Base-by-base conservation (phyloP, 331 rosid species). In the Pyrus hybrid region DNA sequence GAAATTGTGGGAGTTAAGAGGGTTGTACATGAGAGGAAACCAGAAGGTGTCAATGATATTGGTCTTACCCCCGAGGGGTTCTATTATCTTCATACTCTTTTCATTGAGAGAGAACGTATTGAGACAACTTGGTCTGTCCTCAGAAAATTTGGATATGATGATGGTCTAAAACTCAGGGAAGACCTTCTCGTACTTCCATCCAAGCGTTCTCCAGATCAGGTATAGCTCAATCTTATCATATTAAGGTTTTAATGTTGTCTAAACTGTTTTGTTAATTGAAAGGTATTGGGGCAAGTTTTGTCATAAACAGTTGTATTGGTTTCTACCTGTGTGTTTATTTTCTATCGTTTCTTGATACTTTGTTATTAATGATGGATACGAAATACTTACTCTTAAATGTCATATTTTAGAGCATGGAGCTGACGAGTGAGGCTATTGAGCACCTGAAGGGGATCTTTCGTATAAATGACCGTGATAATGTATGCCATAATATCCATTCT, bases 101-200 rank as follows among this genome's bases (percentile, higher is more conserved):
- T 94, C 85, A 80, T 94, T 72, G 91, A 85, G 68, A 89, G 83
- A 82, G 93, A 92, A 75, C 89, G 82, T 75, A 85, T 89, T 41
- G 99, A 94, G 87, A 85, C 96, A 79, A 79, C 92, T 56, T 94
- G 99, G 99, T 87, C 96, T 29, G 96, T 94, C 66, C 82, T 94
- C 61, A 86, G 99, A 80, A 84, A 85, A 86, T 94, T 85, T 73
- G 99, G 99, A 72, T 94, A 94, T 75, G 84, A 88, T 63, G 83
- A 90, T 85, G 86, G 86, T 80, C 84, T 94, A 72, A 90, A 90
- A 84, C 91, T 94, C 75, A 85, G 70, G 79, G 92, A 83, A 37
- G 91, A 94, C 79, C 79, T 84, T 81, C 87, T 89, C 74, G 90
- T 92, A 5, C 79, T 87, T 77, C 99, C 93, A 77, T 82, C 96